Evolutionary conservation across 257 asterid genomes (phyloP).

Genomic region (Perilla frutescens): DNA sequence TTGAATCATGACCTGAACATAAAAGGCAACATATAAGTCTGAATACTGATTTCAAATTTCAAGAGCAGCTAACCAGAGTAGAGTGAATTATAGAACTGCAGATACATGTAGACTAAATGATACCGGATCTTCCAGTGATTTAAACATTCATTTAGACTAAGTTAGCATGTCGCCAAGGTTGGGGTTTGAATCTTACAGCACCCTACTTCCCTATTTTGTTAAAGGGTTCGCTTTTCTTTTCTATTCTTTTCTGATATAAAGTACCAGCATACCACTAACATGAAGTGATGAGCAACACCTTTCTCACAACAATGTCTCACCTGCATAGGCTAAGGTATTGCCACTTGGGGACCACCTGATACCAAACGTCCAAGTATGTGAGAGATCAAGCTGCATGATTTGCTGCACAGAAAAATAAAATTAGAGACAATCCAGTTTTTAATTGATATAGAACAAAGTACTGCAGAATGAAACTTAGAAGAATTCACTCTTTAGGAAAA

Average conservation of each 20-base stretch:
- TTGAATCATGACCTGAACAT: slow-evolving; percentile 87
- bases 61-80: slow-evolving; percentile 12
- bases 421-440: slow-evolving; percentile 29
- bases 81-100: slow-evolving; percentile 12
- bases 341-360: slow-evolving; percentile 97
- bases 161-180: neutral
- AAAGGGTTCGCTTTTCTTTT: neutral
- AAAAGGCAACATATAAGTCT: slow-evolving; percentile 24
- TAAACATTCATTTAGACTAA: slow-evolving; percentile 16
- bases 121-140: slow-evolving; percentile 7
- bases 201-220: neutral
- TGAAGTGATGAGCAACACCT: slow-evolving; percentile 26
- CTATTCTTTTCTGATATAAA: neutral
- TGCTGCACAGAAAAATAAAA: slow-evolving; percentile 58
- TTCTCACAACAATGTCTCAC: slow-evolving; percentile 48
- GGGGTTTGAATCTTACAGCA: neutral
- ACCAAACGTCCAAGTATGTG: slow-evolving; percentile 93
- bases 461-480: slow-evolving; percentile 5
- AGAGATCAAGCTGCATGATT: slow-evolving; percentile 97
- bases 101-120: neutral
- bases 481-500: slow-evolving; percentile 13
- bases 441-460: neutral
- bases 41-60: slow-evolving; percentile 18
- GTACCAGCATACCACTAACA: slow-evolving; percentile 14
- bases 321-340: slow-evolving; percentile 89